Conservation (phyloP, 2,329 filamentous ascomycete species). For the Corinectria fuckeliana region DNA sequence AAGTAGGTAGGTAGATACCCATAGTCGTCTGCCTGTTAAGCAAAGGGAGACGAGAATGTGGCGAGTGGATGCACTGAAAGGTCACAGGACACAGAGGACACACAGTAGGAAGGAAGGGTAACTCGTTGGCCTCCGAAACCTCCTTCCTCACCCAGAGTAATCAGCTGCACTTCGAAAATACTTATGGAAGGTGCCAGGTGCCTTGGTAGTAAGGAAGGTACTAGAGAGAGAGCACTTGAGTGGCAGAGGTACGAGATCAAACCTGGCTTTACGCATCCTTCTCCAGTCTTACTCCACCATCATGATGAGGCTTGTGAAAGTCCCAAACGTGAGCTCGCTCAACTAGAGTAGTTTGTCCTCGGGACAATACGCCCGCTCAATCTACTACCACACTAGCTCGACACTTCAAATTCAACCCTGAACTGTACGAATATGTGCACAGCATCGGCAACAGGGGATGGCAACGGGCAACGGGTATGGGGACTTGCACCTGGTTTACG, state of each 20-base stretch:
- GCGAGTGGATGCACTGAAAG: constrained; percentile 11
- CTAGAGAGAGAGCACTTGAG: not conserved
- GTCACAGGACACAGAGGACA: not conserved
- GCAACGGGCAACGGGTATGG: constrained; percentile 3
- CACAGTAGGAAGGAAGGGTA: not conserved
- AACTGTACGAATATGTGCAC: no score
- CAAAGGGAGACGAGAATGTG: constrained; percentile 7
- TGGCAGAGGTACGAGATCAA: not conserved
- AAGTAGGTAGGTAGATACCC: no score
- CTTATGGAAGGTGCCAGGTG: no score
- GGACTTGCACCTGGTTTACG: not conserved
- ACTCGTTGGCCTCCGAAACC: no score
- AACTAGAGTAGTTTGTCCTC: not conserved
- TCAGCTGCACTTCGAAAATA: no score
- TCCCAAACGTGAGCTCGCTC: not conserved
- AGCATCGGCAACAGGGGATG: constrained; percentile 15
- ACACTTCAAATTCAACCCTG: not conserved
- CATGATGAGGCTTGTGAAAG: constrained; percentile 4
- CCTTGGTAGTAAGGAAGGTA: no score
- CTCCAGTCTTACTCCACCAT: constrained; percentile 12
- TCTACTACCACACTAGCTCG: not conserved
- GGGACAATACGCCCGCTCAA: not conserved
- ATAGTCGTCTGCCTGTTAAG: not conserved
- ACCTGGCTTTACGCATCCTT: constrained; percentile 2
- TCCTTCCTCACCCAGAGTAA: no score